These are phyloP conservation scores for Casuarina cunninghamiana DNA, from an alignment of 306 rosid genomes.

Conservation along the genomic window DNA sequence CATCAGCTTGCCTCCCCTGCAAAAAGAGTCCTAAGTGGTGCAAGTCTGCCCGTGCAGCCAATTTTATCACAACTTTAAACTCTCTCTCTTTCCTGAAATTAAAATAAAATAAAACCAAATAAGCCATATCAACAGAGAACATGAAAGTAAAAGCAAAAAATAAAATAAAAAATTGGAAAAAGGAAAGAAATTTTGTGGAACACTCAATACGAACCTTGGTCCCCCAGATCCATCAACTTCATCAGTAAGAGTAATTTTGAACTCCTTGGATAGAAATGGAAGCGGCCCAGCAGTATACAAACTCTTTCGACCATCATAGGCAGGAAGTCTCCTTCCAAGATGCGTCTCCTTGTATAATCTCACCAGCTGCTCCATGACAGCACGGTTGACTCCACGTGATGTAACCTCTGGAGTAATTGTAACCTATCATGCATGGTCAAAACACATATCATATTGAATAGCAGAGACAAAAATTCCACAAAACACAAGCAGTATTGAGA, in stretches of 20 bases:
- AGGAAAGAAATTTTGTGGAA: neutral
- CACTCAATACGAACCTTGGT: conserved; percentile 49
- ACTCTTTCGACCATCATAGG: conserved; percentile 95
- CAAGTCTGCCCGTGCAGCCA: conserved; percentile 93
- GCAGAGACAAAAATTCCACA: neutral
- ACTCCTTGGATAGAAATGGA: conserved; percentile 74
- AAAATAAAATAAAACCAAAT: conserved; percentile 29
- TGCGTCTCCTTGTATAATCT: conserved; percentile 68
- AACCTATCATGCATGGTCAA: conserved; percentile 47
- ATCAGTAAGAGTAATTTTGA: conserved; percentile 66
- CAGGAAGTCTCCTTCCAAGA: conserved; percentile 84
- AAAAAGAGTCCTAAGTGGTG: conserved; percentile 92
- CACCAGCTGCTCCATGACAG: conserved; percentile 84
- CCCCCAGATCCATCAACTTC: conserved; percentile 89
- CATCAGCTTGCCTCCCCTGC: conserved; percentile 91
- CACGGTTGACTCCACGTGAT: conserved; percentile 84
- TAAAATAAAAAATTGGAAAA: neutral
- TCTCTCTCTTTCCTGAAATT: conserved; percentile 78
- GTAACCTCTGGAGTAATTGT: conserved; percentile 89
- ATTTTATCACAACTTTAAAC: conserved; percentile 79
- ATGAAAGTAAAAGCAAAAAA: neutral
- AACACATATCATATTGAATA: neutral
- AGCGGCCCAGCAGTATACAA: conserved; percentile 94
- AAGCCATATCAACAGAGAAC: neutral
- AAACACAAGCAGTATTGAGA: neutral